Evolutionary conservation across 164 flowering plant genomes (phyloP), one percentile per base, ranked within the genome.

Genomic region (Cinnamomum chago): DNA sequence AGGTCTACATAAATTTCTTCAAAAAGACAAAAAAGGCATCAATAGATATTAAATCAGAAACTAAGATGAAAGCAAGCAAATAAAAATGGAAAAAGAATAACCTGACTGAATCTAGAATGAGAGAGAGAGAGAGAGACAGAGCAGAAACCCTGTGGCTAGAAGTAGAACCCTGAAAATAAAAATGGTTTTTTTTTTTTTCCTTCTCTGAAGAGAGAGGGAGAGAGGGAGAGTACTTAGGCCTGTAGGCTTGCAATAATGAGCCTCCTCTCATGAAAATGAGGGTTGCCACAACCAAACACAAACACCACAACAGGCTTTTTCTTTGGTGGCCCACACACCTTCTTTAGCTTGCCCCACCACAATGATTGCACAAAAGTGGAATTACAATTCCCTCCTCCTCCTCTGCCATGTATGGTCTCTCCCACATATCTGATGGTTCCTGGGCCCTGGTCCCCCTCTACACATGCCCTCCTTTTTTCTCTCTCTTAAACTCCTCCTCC

Each of bases 201-300:
- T 17, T 17, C n/a, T 1, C 20, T 55, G 5, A 3, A 20, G 55
- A 35, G 55, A 68, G 70, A 35, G 40, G 47, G 35, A 35, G 40
- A 68, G 35, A 2, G 30, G 10, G 27, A 33, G 71, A 68, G 40
- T 11, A 33, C 35, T 20, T 23, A 7, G 24, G 58, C 20, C 2
- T 28, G 10, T 20, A n/a, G 52, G 18, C 60, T 55, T 14, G 60
- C 60, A 55, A 55, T 15, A 55, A 55, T 55, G 20, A 55, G 60
- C 60, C 60, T 55, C 5, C 28, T 40, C 71, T 11, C 71, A 68
- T 68, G 71, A 33, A 68, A 68, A 68, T 20, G 71, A 68, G 71
- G 71, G 71, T 68, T 18, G 40, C 71, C 71, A 68, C 27, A 47
- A 35, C 47, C 47, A 9, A 40, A 7, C 47, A 40, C 10, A 40